Evolutionary conservation across 2,329 filamentous ascomycete genomes (phyloP), one percentile per base, ranked within the genome.

Genomic region (Cylindrodendrum hubeiense): DNA sequence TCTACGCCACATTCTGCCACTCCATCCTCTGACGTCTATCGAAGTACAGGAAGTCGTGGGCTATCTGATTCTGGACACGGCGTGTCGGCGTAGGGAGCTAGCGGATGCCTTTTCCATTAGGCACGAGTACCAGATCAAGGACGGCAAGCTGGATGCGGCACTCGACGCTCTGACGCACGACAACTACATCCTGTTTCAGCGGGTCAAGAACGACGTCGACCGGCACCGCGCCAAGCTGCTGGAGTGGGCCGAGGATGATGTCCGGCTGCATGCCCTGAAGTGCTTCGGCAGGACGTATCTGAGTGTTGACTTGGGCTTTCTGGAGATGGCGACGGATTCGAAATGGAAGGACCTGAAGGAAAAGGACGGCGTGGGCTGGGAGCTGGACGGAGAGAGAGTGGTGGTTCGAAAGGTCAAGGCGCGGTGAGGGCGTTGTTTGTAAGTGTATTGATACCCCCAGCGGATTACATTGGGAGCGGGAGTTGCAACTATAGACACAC

Each of bases 281-380:
- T 96, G 94, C 77, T 87, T 98, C 59, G 94, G 94, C 1, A 88
- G 90, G 74, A 87, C 91, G 5, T 99, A 99, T 78, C 81, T 98
- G 69, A 88, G 82, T 21, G 90, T 94, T 9, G 92, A 94, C 57
- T 79, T 87, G 63, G 77, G 76, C 4, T 93, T 91, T 78, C 80
- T 97, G 54, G 93, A 96, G 80, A 86, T 85, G 75, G 86, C 88
- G 62, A 86, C 92, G 5, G 89, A 89, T 51, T 84, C 87, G 71
- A 83, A 80, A n/a, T 99, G 95, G 94, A 84, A 88, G 12, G 88
- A 89, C 54, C 80, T 98, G 74, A 86, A 81, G 62, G 85, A 87
- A 34, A 83, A 87, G 69, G 89, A 93, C 75, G 90, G 90, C 3
- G 91, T 98, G 1, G 94, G 94, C 0, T 99, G 96, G 96, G 89